Evolutionary conservation across 306 rosid genomes (phyloP).

Genomic region (Neltuma alba): DNA sequence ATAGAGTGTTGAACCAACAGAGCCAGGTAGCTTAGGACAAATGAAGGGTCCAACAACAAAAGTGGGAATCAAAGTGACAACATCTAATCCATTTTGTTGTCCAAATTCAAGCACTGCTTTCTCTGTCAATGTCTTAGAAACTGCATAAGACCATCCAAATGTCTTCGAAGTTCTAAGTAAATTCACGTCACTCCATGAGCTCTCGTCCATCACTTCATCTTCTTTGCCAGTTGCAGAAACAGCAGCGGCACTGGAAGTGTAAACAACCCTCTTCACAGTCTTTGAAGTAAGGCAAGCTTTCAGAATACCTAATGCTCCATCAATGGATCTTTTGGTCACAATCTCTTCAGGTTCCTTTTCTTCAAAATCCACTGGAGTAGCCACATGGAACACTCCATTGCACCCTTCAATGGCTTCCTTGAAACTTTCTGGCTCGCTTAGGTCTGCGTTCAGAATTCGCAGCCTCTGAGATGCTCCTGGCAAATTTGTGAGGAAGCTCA

Average conservation of each 20-base stretch:
- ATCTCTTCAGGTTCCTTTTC: constrained; percentile 40
- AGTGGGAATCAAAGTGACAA: no score
- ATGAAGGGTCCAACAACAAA: no score
- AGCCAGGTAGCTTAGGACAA: no score
- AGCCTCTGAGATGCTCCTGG: constrained; percentile 51
- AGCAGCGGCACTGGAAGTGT: constrained; percentile 45
- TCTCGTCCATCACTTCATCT: no score
- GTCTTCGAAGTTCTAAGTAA: no score
- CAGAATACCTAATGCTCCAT: constrained; percentile 49
- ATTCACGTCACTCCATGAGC: no score
- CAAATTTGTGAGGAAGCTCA: constrained; percentile 43
- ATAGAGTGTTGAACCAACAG: no score
- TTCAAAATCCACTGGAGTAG: constrained; percentile 30
- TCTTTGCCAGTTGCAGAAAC: no score
- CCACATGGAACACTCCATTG: constrained; percentile 45
- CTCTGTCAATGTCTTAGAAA: no score
- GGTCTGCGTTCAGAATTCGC: constrained; percentile 48
- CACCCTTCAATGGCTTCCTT: constrained; percentile 47
- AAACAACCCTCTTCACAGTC: constrained; percentile 50
- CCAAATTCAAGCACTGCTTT: no score
- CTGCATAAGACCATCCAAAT: no score
- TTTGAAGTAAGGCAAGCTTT: constrained; percentile 38
- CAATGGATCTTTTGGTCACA: constrained; percentile 37
- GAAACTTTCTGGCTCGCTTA: constrained; percentile 44
- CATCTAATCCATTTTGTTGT: no score